Evolutionary conservation across 768 basidiomycete species (phyloP).

Genomic region (Phallus indusiatus): DNA sequence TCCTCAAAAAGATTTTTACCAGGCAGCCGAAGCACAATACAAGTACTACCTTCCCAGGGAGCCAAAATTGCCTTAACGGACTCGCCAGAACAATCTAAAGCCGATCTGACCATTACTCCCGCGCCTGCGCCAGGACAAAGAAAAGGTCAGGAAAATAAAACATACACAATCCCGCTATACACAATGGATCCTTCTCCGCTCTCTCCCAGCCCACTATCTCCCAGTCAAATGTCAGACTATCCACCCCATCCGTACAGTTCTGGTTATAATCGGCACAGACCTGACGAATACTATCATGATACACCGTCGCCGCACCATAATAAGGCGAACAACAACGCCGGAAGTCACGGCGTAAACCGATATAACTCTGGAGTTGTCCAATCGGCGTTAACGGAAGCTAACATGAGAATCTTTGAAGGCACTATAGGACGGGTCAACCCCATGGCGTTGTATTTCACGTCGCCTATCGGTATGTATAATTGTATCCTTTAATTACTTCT

Average conservation of each 20-base stretch:
- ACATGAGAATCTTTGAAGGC: background rate
- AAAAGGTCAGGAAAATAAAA: background rate
- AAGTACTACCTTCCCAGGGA: background rate
- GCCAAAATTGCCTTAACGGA: background rate
- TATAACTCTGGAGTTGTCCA: background rate
- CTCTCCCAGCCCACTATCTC: background rate
- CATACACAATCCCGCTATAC: background rate
- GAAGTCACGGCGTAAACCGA: background rate
- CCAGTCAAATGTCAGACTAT: background rate
- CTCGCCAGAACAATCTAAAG: background rate
- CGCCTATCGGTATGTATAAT: conserved; percentile 3
- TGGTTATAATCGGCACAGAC: background rate
- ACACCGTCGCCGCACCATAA: background rate
- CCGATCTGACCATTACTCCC: background rate
- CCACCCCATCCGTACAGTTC: background rate
- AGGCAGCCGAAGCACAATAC: background rate
- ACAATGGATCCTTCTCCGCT: background rate
- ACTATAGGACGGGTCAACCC: background rate
- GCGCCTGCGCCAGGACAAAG: background rate
- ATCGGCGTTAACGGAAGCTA: background rate
- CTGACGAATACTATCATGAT: background rate
- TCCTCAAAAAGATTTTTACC: background rate
- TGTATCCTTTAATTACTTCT: background rate
- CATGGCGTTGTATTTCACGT: conserved; percentile 1
- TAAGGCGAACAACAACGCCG: background rate